Evolutionary conservation across 768 basidiomycete species (phyloP), one percentile per base, ranked within the genome.

Genomic region (Leccinum rimulosum): DNA sequence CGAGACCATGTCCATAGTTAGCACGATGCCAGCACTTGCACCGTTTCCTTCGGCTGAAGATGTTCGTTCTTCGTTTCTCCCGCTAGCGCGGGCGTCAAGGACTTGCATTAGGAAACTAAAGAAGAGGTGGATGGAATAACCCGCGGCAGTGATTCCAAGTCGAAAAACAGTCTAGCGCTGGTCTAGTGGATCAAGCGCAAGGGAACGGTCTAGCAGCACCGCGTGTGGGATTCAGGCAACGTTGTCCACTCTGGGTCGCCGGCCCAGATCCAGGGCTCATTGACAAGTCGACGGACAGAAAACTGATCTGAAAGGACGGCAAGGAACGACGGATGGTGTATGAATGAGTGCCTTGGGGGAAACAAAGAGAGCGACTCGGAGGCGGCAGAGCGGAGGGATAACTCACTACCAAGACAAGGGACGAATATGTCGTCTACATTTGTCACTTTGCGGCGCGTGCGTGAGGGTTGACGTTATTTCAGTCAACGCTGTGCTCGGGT

Each of bases 1-100:
- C 2, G 79, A 80, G n/a, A 84, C 75, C 70, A 86, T 73, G 55
- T 84, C 71, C 61, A 90, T 67, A 22, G 78, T 80, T 19, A 91
- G 64, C 12, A 91, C 79, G 28, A 86, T 74, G 5, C 89, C 89
- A 28, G 73, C 79, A 3, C 69, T 54, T 17, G 79, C 83, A 0
- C 84, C 84, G 52, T 64, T 38, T 19, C 84, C 84, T 61, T 76
- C 75, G 55, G 78, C 74, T 31, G 54, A 27, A 6, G 53, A 38
- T 43, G 60, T 52, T 4, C 64, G 60, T 54, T 63, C 45, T 61
- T 58, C 49, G 61, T 36, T 54, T 50, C 61, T 35, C 35, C 54
- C 58, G 49, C 48, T 57, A 47, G 59, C 28, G 35, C 28, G 57
- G 43, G 54, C n/a, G 56, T 48, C 53, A 51, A 51, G 48, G 51